Base-by-base conservation (phyloP, 2,329 filamentous ascomycete species). In the Pseudocercospora eumusae region DNA sequence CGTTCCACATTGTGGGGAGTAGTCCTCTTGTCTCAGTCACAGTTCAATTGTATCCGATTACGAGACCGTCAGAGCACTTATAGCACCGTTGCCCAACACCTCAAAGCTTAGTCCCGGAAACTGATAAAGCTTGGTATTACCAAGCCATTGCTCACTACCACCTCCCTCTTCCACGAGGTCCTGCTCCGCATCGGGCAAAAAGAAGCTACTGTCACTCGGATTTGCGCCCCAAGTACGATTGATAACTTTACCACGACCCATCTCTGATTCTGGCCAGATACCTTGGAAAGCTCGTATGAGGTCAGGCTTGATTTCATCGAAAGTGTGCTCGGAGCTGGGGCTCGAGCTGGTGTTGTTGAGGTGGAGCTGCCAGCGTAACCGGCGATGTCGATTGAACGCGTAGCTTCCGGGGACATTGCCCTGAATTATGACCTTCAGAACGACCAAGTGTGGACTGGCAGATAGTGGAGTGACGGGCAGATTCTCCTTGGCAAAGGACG, bases 61-160 rank as follows among this genome's bases (percentile, higher is more conserved):
- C 45, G 65, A 66, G 10, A 73, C 67, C 9, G 93, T 98, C 74
- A 98, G 81, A 25, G 91, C 90, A 76, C 92, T 96, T 23, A 99
- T 90, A 64, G 87, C 88, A 3, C 91, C 92, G 73, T 96, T 97
- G 85, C 91, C 93, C 75, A 98, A 78, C 27, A 99, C 93, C 78
- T 99, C 95, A 79, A 99, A 98, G 52, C 97, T 86, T 76, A 98
- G 79, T 0, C 95, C 93, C 0, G 95, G 93, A 72, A 97, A 97
- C 1, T 93, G 93, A 78, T 92, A 98, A 27, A 99, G 78, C 64
- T 93, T 93, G 15, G 93, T 96, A 60, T 88, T 89, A 20, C 86
- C 86, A 64, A 88, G 75, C 65, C 88, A 73, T 76, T 81, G 74
- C 76, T 84, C 78, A 70, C 69, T 75, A 76, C 67, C 77, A 76